These are phyloP conservation scores for Fusarium pilosicola DNA, from an alignment of 2,329 filamentous ascomycete species.

Conservation along the genomic window DNA sequence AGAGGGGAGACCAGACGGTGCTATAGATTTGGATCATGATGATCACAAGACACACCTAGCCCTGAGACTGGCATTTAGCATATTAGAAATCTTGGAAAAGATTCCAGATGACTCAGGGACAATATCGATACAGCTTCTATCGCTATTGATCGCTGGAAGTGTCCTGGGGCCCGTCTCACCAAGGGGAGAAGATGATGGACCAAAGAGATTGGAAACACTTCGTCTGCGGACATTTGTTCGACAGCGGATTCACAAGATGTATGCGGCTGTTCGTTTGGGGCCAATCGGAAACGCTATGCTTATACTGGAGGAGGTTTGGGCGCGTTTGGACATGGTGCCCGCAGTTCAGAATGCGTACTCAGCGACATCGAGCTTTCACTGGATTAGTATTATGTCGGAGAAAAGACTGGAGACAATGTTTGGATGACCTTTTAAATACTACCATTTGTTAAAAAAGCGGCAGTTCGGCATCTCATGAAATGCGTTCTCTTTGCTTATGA, in stretches of 20 bases:
- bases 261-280: conserved; percentile 4
- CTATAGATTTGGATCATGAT: neutral
- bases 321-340: conserved; percentile 8
- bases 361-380: neutral
- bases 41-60: neutral
- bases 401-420: conserved; percentile 24
- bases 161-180: neutral
- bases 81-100: neutral
- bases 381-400: conserved; percentile 28
- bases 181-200: neutral
- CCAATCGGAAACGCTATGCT: conserved; percentile 1
- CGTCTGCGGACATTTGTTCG: conserved; percentile 13
- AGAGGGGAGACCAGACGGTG: neutral
- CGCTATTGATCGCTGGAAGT: conserved; percentile 19
- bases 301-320: conserved; percentile 27
- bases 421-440: neutral
- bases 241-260: neutral
- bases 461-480: neutral
- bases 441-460: too few relatives aligned
- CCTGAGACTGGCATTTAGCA: neutral
- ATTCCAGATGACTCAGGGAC: conserved; percentile 17
- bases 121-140: conserved; percentile 12
- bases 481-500: neutral
- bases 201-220: neutral
- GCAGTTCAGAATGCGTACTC: neutral